Evolutionary conservation across 805 yeast species (phyloP), one percentile per base, ranked within the genome.

Genomic region (Ogataea paradorogensis): DNA sequence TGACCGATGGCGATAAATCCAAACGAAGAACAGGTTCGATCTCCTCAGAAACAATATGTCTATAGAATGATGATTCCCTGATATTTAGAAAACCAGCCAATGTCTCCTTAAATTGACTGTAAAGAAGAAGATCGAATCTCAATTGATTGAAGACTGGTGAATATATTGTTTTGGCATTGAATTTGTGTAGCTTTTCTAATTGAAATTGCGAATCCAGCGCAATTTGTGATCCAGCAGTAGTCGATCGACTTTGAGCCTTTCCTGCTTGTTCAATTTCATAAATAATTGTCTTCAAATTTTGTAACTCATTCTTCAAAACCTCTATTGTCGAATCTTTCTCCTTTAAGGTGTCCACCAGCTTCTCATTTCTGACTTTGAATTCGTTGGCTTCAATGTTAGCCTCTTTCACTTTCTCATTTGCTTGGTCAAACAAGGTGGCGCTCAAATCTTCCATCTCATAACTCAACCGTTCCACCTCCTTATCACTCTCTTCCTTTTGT

Each of bases 371-470:
- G 35, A 75, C 61, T 50, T 80, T 78, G 45, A 69, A 69, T 24
- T 76, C 78, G 54, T 80, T 72, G 5, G 81, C 74, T 41, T 82
- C 84, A 38, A 78, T 70, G 44, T 85, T 76, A 0, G 95, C 95
- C 46, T 80, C 77, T 34, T 83, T 78, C 6, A 87, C 96, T 86
- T 86, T 85, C 35, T 74, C 72, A 56, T 87, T 87, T 10, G 96
- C 96, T 56, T 88, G 93, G 46, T 78, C 83, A 56, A 87, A 87
- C 23, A 87, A 63, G 1, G 89, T 78, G 1, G 82, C 86, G 1
- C 89, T 77, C 33, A 87, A 63, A 27, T 86, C 95, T 55, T 85
- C 93, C 26, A 87, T 84, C 56, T 87, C 96, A 23, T 71, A 76
- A 46, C 82, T 76, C 35, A 87, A 62, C 42, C 73, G 71, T 32